Base-by-base conservation (phyloP, 805 yeast genomes). In the Saccharomycopsis sp. region DNA sequence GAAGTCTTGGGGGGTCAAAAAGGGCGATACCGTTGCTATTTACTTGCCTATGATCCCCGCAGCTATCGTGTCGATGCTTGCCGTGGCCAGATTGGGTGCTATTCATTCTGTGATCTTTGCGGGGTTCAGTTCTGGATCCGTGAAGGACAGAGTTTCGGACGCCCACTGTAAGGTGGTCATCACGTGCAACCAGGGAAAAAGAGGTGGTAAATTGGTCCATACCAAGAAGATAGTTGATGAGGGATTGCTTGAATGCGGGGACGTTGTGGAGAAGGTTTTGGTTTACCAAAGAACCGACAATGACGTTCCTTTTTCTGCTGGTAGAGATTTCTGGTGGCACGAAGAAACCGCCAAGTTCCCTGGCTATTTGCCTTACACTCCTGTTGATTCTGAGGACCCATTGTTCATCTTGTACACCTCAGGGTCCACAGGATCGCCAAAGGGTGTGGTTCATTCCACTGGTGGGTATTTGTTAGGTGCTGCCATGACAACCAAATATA, bases 41-140 rank as follows among this genome's bases (percentile, higher is more conserved):
- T 93, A 93, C 74, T 77, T 93, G 71, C 99, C 99, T 69, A 93
- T 94, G 99, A 92, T 92, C 62, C 96, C 98, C 54, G 97, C 92
- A 75, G 97, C 97, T 20, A 78, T 94, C 62, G 83, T 94, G 58
- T 87, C 99, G n/a, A 83, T 93, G 81, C 78, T 93, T 69, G 99
- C 99, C 53, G 85, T 91, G 69, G 88, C 85, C 41, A 85, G 99
- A 76, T 76, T 93, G 59, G 99, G 99, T 71, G 99, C 99, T 38
- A 78, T 93, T 56, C 99, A 93, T 74, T 88, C 97, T 17, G 97
- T 94, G 56, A 87, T 93, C 57, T 93, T 93, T 76, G 99, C 98
- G 44, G 99, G 99, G 22, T 93, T 93, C 76, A 86, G 96, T 38
- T 86, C 97, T 41, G 94, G 96, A 54, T 93, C 97, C 23, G 83